Evolutionary conservation across 1,284 basidiomycete genomes (phyloP), one percentile per base, ranked within the genome.

Genomic region (Naganishia liquefaciens): DNA sequence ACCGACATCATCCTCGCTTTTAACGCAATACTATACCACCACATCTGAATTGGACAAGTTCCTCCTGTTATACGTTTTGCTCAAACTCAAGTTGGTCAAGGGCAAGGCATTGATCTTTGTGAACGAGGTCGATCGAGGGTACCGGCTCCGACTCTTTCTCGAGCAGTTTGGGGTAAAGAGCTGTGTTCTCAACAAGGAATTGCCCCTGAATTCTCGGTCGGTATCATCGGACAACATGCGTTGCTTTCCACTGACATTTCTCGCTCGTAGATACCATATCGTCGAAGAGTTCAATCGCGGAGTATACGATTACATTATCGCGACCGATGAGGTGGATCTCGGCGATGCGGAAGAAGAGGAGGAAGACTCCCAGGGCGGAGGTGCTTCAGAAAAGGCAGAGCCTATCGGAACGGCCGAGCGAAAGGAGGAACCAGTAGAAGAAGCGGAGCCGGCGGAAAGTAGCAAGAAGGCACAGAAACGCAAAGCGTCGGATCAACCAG

Each of bases 231-330:
- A 47, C 5, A 10, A 62, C 37, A 10, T 42, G 15, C 39, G 17
- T 33, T 51, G 2, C 3, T 9, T 5, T 19, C 15, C 15, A 17
- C 15, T 53, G 46, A 6, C 10, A 5, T 1, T 49, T 47, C 19
- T 13, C 47, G 13, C 25, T 27, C 10, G 6, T 65, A 91, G 91
- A 77, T 98, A 95, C 75, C 96, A 99, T 75, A 90, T 91, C 5
- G 95, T 99, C 2, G 93, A 99, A 74, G 95, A 98, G 79, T 99
- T 99, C 77, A 98, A 99, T 80, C 92, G 93, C 73, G 96, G 96
- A 7, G 91, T 95, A 13, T 99, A 98, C 75, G 93, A 99, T 75
- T 98, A 98, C 75, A 94, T 99, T 68, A 96, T 99, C 65, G 96
- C 96, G 0, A 97, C 94, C 2, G 96, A 99, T 75, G 96, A 98